Base-by-base conservation (phyloP, 2,329 filamentous ascomycete genomes). In the Leptographium wingfieldii region DNA sequence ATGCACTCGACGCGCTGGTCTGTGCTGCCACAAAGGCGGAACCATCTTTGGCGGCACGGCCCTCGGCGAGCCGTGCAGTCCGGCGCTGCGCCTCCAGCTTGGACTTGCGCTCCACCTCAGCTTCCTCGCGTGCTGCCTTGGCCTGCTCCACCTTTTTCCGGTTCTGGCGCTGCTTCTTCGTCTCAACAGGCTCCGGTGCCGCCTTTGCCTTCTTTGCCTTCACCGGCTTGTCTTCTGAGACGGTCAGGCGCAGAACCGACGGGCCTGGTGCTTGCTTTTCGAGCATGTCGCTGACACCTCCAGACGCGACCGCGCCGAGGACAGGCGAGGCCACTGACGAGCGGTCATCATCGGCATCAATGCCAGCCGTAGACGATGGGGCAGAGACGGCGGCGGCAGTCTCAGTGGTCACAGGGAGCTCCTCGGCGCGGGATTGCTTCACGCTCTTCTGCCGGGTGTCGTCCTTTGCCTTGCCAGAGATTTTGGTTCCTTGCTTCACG, bases 81-180 rank as follows among this genome's bases (percentile, higher is more conserved):
- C 91, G 87, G 65, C 90, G 84, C 76, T 96, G 92, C 71, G 87
- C 86, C 76, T 96, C 91, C 67, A 89, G 78, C 62, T 88, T 78
- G 46, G 77, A 76, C 75, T 90, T 88, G 69, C 92, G 86, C 68
- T 88, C 80, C 69, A 85, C 82, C 75, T 96, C 92, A 0, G 87
- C 83, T 67, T 88, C 87, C 69, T 92, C 86, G 35, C 88, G 84
- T 60, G 82, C 79, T 35, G 79, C 77, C 78, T 90, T 94, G 68
- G 85, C 84, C 61, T 84, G 86, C 74, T 96, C 91, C 46, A 82
- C 85, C 83, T 96, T 96, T 77, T 87, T 84, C 66, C 86, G 83
- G 76, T 96, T 94, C 77, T 96, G 92, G 62, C 91, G 86, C 77
- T 95, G 90, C 79, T 96, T 96, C 86, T 96, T 96, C 25, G 87